phyloP scores from a whole-genome alignment of 2,329 filamentous ascomycete genomes.

The Aspergillus ochraceoroseus region DNA sequence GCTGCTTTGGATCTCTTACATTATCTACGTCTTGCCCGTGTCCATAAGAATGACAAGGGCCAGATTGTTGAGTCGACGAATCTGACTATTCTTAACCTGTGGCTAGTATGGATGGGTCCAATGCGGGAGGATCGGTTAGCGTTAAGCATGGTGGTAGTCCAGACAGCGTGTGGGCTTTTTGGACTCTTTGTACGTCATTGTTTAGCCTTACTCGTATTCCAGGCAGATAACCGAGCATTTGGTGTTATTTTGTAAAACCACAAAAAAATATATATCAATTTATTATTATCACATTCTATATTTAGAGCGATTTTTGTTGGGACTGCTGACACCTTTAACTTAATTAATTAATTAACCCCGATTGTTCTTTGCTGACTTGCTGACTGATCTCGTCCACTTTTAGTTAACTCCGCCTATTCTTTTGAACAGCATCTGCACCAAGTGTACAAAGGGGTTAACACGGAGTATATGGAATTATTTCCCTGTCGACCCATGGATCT shows the following conservation, averaged over 20 bases:
- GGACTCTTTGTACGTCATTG: constrained; percentile 82
- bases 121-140: constrained; percentile 81
- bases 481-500: too few relatives aligned
- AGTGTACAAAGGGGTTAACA: too few relatives aligned
- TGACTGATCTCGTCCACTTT: too few relatives aligned
- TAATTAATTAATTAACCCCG: too few relatives aligned
- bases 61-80: constrained; percentile 77
- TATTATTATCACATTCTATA: neutral
- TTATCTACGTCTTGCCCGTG: constrained; percentile 61
- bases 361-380: neutral
- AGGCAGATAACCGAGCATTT: constrained; percentile 65
- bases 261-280: neutral
- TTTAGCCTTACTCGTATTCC: constrained; percentile 82
- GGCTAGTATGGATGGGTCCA: constrained; percentile 92
- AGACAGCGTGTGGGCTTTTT: constrained; percentile 68
- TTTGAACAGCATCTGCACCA: too few relatives aligned
- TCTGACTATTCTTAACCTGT: constrained; percentile 89
- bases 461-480: too few relatives aligned
- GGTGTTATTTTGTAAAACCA: constrained; percentile 3
- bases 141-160: constrained; percentile 72
- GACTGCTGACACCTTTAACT: too few relatives aligned
- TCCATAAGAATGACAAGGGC: constrained; percentile 64
- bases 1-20: constrained; percentile 63
- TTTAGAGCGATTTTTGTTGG: too few relatives aligned
- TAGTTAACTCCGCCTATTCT: too few relatives aligned